Conservation (phyloP, 495 filamentous ascomycete genomes). For the Podospora fimiseda region DNA sequence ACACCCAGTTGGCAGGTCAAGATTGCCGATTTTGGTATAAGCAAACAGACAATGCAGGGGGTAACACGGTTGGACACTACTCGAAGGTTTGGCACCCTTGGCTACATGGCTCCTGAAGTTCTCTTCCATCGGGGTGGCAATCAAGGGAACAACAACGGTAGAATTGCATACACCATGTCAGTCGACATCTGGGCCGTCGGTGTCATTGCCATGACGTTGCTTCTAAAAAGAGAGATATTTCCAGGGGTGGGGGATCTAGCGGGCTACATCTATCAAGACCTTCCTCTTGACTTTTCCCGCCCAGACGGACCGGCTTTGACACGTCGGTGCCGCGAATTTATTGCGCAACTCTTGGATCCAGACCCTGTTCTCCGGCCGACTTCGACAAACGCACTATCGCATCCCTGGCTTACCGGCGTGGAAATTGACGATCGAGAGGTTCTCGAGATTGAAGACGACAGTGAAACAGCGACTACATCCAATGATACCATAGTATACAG, state of each 20-base stretch:
- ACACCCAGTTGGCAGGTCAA: slow-evolving; percentile 36
- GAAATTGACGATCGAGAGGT: too few species aligned
- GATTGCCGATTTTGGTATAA: slow-evolving; percentile 46
- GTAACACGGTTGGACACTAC: slow-evolving; percentile 1
- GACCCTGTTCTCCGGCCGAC: slow-evolving; percentile 1
- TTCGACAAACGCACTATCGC: neutral
- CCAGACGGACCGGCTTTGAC: neutral
- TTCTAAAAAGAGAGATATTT: neutral
- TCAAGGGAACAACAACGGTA: neutral
- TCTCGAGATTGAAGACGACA: neutral
- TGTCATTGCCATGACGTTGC: neutral
- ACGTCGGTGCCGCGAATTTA: neutral
- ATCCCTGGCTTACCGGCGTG: neutral
- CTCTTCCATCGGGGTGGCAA: neutral
- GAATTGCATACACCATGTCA: slow-evolving; percentile 5
- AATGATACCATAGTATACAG: too few species aligned
- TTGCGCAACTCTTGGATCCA: neutral
- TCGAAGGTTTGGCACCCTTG: slow-evolving; percentile 5
- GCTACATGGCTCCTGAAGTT: slow-evolving; percentile 12
- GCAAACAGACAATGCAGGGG: slow-evolving; percentile 22
- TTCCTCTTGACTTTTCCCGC: neutral
- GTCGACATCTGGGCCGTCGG: slow-evolving; percentile 14
- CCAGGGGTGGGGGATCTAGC: neutral
- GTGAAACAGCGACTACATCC: too few species aligned
- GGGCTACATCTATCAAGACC: neutral